Percentiles rank a stretch among this genome's conserved stretches.
phyloP scores from a whole-genome alignment of 106 monocot genomes.

The Dendrobium huoshanense region DNA sequence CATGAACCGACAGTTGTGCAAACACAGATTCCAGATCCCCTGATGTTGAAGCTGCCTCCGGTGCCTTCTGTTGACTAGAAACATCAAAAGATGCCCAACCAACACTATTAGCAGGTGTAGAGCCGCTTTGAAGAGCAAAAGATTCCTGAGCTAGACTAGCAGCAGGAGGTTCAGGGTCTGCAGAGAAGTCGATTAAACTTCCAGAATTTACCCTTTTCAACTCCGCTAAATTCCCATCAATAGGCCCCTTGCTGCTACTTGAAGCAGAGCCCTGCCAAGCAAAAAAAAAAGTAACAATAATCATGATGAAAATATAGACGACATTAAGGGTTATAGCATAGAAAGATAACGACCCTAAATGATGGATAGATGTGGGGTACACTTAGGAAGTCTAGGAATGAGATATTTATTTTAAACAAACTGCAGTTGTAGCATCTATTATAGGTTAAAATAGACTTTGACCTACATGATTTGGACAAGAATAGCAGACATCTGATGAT shows the following conservation, averaged over 20 bases:
- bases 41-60: conserved; percentile 11
- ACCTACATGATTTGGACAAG: not conserved
- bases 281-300: not conserved
- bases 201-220: conserved; percentile 34
- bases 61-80: conserved; percentile 5
- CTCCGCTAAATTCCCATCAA: conserved; percentile 39
- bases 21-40: conserved; percentile 11
- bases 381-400: not conserved
- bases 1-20: conserved; percentile 8
- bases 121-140: not conserved
- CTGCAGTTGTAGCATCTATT: not conserved
- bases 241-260: conserved; percentile 44
- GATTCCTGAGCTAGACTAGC: conserved; percentile 14
- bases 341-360: not conserved
- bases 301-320: not conserved
- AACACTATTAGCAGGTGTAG: conserved; percentile 14
- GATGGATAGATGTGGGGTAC: not conserved
- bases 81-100: conserved; percentile 44
- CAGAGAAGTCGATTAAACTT: conserved; percentile 85
- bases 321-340: not conserved
- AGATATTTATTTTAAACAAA: not conserved
- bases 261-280: conserved; percentile 27
- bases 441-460: not conserved
- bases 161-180: conserved; percentile 48
- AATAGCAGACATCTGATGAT: not conserved